phyloP scores from a whole-genome alignment of 2,329 filamentous ascomycete species.

The Aspergillus proliferans region DNA sequence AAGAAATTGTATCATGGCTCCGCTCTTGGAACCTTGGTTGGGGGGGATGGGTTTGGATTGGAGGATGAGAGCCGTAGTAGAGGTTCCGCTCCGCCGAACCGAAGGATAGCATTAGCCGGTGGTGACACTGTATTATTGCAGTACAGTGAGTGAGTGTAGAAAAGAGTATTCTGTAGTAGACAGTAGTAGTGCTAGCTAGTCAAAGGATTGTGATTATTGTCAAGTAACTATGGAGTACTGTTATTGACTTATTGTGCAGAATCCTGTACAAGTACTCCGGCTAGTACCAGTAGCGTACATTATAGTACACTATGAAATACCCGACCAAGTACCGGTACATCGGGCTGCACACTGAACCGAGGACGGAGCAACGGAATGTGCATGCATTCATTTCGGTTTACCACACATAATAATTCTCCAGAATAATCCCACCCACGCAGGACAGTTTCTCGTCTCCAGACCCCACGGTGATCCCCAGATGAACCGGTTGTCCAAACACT shows the following conservation, averaged over 20 bases:
- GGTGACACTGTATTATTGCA: neutral
- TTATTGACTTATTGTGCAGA: too few relatives aligned
- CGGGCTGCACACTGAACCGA: neutral
- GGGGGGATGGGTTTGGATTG: neutral
- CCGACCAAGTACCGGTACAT: too few relatives aligned
- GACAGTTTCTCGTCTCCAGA: neutral
- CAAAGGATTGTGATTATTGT: too few relatives aligned
- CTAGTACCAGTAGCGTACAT: neutral
- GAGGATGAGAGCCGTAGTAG: neutral
- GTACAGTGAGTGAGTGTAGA: neutral
- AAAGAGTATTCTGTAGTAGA: too few relatives aligned
- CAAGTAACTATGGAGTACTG: too few relatives aligned
- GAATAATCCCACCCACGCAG: too few relatives aligned
- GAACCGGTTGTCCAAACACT: neutral
- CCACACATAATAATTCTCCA: too few relatives aligned
- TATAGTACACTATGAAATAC: neutral
- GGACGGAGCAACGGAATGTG: neutral
- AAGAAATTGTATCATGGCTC: too few relatives aligned
- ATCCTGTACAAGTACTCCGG: too few relatives aligned
- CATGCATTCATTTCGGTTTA: neutral
- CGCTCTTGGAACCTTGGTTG: too few relatives aligned
- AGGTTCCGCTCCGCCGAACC: constrained; percentile 16
- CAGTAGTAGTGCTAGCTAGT: too few relatives aligned
- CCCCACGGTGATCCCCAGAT: neutral
- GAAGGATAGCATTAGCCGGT: neutral